Percentiles rank a stretch among this genome's conserved stretches.
phyloP scores from a whole-genome alignment of 768 basidiomycete species.

The Podaxis sp. region DNA sequence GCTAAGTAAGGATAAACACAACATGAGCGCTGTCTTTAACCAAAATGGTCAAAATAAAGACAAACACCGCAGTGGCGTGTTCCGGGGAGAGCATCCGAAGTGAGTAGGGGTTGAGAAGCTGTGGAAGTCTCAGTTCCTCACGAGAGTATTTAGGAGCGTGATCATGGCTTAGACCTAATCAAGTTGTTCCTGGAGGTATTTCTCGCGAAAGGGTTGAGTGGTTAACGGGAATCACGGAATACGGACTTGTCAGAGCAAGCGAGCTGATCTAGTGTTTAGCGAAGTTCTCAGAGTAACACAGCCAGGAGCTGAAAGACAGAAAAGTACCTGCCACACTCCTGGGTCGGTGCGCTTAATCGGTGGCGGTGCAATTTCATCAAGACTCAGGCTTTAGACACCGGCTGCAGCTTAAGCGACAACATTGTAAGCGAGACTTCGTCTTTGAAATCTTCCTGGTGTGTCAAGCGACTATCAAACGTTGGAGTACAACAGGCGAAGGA shows the following conservation, averaged over 20 bases:
- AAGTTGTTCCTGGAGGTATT: neutral
- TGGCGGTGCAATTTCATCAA: slow-evolving; percentile 15
- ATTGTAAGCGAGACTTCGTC: neutral
- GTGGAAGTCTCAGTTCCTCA: neutral
- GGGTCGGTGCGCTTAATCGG: slow-evolving; percentile 3
- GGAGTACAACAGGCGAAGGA: neutral
- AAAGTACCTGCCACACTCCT: neutral
- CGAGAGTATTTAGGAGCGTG: neutral
- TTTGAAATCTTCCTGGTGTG: neutral
- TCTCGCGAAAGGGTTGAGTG: neutral
- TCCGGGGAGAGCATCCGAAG: neutral
- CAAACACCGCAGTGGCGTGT: neutral
- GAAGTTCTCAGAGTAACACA: slow-evolving; percentile 17
- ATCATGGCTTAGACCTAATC: neutral
- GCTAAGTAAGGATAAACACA: neutral
- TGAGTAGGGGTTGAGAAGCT: neutral
- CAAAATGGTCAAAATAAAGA: neutral
- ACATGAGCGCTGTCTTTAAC: neutral
- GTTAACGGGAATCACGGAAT: slow-evolving; percentile 11
- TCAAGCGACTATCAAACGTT: neutral
- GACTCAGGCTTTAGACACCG: slow-evolving; percentile 4
- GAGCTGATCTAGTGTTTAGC: slow-evolving; percentile 10
- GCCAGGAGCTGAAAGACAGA: slow-evolving; percentile 10
- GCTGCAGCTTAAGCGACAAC: neutral
- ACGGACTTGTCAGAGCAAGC: slow-evolving; percentile 13